A percentile compares a stretch with the other conserved stretches of the same genome.
phyloP scores from a whole-genome alignment of 805 yeast species.

The Brettanomyces nanus region DNA sequence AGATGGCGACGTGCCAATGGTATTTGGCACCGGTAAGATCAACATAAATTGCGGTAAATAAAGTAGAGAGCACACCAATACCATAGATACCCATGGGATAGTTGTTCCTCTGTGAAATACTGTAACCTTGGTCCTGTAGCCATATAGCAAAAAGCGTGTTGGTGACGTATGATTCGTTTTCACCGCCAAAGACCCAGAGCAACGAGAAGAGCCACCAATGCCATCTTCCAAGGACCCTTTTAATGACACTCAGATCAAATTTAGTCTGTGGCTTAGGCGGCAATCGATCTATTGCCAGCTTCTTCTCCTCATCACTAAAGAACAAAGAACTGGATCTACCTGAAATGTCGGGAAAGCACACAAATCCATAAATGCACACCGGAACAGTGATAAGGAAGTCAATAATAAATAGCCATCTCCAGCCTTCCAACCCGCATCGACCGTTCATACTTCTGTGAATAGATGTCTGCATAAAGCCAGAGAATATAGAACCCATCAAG shows the following conservation, averaged over 20 bases:
- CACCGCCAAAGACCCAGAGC: slow-evolving; percentile 28
- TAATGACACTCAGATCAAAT: slow-evolving; percentile 25
- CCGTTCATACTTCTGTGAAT: slow-evolving; percentile 40
- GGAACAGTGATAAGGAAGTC: slow-evolving; percentile 52
- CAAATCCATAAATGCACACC: slow-evolving; percentile 47
- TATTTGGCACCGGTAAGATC: slow-evolving; percentile 23
- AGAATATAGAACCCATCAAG: slow-evolving; percentile 49
- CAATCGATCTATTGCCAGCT: slow-evolving; percentile 24
- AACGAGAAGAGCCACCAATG: slow-evolving; percentile 44
- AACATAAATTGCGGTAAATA: slow-evolving; percentile 32
- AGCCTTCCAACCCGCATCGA: slow-evolving; percentile 42
- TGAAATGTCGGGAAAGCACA: slow-evolving; percentile 49
- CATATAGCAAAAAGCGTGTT: slow-evolving; percentile 40
- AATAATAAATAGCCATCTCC: slow-evolving; percentile 65
- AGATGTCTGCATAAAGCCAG: slow-evolving; percentile 54
- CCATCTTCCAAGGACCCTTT: slow-evolving; percentile 43
- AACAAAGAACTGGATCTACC: slow-evolving; percentile 1
- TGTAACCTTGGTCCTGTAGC: slow-evolving; percentile 32
- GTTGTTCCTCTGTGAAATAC: slow-evolving; percentile 37
- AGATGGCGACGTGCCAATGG: slow-evolving; percentile 6
- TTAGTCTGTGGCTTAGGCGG: slow-evolving; percentile 23
- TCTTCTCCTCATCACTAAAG: slow-evolving; percentile 7
- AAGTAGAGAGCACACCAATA: slow-evolving; percentile 39
- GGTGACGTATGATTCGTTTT: slow-evolving; percentile 3
- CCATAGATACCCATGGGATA: slow-evolving; percentile 45